These are phyloP conservation scores for Pyrrhoderma lamaoense DNA, from an alignment of 1,284 basidiomycete genomes.

Conservation along the genomic window DNA sequence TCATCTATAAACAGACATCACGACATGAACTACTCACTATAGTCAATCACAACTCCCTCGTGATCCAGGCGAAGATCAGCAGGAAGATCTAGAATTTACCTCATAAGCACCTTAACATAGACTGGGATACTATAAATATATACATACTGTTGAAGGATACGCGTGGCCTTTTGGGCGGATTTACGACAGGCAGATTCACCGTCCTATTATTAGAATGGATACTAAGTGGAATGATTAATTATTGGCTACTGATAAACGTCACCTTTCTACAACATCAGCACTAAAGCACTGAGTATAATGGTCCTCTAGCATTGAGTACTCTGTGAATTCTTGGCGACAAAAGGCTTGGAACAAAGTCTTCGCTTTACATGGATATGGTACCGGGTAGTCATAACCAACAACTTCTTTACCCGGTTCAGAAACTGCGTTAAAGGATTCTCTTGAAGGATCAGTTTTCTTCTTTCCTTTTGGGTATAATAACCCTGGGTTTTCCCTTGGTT, in stretches of 20 bases:
- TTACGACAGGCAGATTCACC: constrained; percentile 38
- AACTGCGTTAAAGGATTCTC: background rate
- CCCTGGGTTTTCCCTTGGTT: constrained; percentile 10
- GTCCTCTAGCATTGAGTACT: constrained; percentile 28
- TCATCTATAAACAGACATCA: too few species aligned
- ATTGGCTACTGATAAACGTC: constrained; percentile 17
- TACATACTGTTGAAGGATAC: constrained; percentile 14
- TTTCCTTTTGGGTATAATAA: background rate
- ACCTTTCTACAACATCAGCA: constrained; percentile 45
- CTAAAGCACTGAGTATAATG: constrained; percentile 46
- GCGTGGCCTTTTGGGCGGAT: constrained; percentile 19
- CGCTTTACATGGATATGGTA: constrained; percentile 38
- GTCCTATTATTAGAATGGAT: constrained; percentile 35
- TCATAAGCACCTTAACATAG: too few species aligned
- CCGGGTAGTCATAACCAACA: constrained; percentile 41
- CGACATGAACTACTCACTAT: too few species aligned
- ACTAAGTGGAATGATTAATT: too few species aligned
- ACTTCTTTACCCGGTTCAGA: constrained; percentile 16
- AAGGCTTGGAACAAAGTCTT: constrained; percentile 51
- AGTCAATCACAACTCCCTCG: background rate
- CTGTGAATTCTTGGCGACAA: constrained; percentile 32
- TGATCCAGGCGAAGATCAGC: background rate
- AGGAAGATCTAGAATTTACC: background rate
- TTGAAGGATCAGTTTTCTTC: background rate
- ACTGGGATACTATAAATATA: constrained; percentile 1